Conservation (phyloP, 768 basidiomycete species). For the Krasilnikovozyma curviuscula region DNA sequence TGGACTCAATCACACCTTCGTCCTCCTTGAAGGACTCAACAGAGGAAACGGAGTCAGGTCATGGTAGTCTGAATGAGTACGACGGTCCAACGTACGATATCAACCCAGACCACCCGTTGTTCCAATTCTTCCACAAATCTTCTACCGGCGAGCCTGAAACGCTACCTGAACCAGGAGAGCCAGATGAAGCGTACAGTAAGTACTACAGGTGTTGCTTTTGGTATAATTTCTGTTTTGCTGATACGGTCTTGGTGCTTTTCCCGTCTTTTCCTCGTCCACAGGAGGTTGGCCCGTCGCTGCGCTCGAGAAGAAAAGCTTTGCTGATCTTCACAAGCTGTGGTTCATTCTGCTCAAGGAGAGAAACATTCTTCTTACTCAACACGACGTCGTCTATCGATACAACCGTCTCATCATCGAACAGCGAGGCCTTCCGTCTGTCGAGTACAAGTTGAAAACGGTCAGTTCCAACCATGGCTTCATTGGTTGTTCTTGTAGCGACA, state of each 20-base stretch:
- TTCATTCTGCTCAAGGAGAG: conserved; percentile 73
- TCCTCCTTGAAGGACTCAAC: too few species aligned
- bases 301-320: conserved; percentile 37
- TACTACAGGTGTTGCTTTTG: conserved; percentile 15
- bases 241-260: not conserved
- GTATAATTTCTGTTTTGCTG: conserved; percentile 24
- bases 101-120: conserved; percentile 52
- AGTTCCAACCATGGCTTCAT: not conserved
- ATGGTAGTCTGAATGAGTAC: too few species aligned
- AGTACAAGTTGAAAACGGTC: not conserved
- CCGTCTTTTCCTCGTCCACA: conserved; percentile 1
- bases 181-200: conserved; percentile 1
- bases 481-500: too few species aligned
- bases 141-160: conserved; percentile 30
- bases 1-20: too few species aligned
- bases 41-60: too few species aligned
- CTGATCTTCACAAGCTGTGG: conserved; percentile 87
- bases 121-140: conserved; percentile 51
- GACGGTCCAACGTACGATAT: too few species aligned
- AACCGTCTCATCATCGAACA: not conserved
- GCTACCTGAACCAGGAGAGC: conserved; percentile 5
- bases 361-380: conserved; percentile 75
- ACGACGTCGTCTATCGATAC: conserved; percentile 36
- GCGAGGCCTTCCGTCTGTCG: not conserved
- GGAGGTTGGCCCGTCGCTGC: not conserved